Evolutionary conservation across 139 green algal species (phyloP).

Genomic region (Chlorella sp.): DNA sequence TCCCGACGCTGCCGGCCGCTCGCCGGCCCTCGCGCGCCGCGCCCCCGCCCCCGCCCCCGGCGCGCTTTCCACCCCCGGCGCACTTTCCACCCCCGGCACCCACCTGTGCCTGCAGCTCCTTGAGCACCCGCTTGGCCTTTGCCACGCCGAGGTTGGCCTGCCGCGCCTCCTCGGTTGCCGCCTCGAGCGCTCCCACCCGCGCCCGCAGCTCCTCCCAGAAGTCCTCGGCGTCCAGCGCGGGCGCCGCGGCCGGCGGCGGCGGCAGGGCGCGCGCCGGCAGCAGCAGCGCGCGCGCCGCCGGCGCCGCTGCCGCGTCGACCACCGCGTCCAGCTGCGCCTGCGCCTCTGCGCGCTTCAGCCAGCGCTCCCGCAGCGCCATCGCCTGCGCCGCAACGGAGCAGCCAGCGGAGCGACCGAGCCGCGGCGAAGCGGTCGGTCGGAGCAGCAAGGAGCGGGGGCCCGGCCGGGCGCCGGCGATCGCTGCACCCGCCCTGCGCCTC

Average conservation of each 20-base stretch:
- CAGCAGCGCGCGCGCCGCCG: no score
- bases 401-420: no score
- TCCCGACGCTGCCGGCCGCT: no score
- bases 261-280: no score
- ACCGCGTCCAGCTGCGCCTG: slow-evolving; percentile 31
- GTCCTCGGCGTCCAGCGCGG: not conserved
- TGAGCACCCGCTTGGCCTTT: slow-evolving; percentile 71
- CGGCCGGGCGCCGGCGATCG: no score
- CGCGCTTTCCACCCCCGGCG: not conserved
- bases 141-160: slow-evolving; percentile 64
- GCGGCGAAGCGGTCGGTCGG: no score
- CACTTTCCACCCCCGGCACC: not conserved
- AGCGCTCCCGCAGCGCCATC: slow-evolving; percentile 53
- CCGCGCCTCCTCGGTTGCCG: slow-evolving; percentile 62
- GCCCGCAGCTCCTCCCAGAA: slow-evolving; percentile 40
- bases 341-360: slow-evolving; percentile 48
- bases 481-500: no score
- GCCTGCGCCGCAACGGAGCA: no score
- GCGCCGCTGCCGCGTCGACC: not conserved
- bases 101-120: slow-evolving; percentile 66
- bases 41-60: not conserved
- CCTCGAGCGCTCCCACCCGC: slow-evolving; percentile 56
- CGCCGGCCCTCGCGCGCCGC: no score
- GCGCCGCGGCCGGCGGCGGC: no score
- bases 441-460: no score